Evolutionary conservation across 139 green algal species (phyloP).

Genomic region (Tetraselmis chui): DNA sequence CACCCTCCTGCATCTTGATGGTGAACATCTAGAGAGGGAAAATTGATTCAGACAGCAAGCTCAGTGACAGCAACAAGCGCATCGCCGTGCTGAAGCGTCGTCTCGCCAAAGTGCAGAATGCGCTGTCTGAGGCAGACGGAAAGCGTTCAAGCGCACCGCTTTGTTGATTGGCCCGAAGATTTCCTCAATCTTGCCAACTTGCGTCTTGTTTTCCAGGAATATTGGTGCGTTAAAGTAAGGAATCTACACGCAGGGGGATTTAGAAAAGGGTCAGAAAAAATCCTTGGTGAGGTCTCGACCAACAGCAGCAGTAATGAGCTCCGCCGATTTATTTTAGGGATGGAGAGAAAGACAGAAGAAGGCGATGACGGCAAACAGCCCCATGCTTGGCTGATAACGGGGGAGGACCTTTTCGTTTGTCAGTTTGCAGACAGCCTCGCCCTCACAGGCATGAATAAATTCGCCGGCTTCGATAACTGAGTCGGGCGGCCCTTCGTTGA

Average conservation of each 20-base stretch:
- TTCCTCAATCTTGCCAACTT: conserved; percentile 97
- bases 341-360: too few species aligned
- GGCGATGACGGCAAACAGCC: not conserved
- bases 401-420: conserved; percentile 84
- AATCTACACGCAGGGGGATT: conserved; percentile 50
- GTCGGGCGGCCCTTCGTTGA: conserved; percentile 43
- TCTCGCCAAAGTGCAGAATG: too few species aligned
- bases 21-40: conserved; percentile 80
- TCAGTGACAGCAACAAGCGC: too few species aligned
- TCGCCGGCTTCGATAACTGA: conserved; percentile 77
- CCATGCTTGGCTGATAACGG: not conserved
- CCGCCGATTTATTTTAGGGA: too few species aligned
- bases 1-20: conserved; percentile 92
- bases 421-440: conserved; percentile 93
- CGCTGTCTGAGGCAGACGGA: too few species aligned
- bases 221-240: conserved; percentile 99
- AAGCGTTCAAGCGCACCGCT: conserved; percentile 48
- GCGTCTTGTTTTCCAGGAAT: conserved; percentile 96
- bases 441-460: conserved; percentile 94
- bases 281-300: too few species aligned
- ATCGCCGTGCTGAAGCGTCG: too few species aligned
- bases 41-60: too few species aligned
- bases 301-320: too few species aligned
- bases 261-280: conserved; percentile 4
- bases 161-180: conserved; percentile 94